A percentile compares a stretch with the other conserved stretches of the same genome.
Evolutionary conservation across 1,139 yeast species (phyloP).

Genomic region (Blastobotrys persicus): DNA sequence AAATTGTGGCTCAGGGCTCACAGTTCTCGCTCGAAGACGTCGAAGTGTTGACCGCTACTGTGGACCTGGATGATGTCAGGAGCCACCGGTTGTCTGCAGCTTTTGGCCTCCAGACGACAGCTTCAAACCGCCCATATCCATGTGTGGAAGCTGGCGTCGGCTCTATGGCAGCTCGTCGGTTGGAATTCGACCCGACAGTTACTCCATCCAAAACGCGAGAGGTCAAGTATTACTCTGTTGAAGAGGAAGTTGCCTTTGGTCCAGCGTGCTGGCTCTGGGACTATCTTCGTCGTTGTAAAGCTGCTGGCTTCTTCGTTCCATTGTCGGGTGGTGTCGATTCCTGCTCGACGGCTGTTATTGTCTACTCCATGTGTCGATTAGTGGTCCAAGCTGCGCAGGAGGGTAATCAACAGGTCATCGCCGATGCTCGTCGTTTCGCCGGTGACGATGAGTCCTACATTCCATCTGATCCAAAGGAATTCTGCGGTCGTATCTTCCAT

Average conservation of each 20-base stretch:
- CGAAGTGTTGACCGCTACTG: conserved; percentile 90
- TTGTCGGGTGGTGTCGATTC: conserved; percentile 97
- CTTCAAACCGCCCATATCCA: conserved; percentile 50
- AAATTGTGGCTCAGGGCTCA: conserved; percentile 86
- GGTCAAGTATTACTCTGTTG: conserved; percentile 71
- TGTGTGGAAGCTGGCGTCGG: conserved; percentile 43
- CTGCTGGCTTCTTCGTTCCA: conserved; percentile 90
- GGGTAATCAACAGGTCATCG: conserved; percentile 70
- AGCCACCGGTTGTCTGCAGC: conserved; percentile 70
- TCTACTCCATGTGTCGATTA: conserved; percentile 87
- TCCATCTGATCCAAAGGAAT: conserved; percentile 71
- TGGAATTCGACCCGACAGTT: conserved; percentile 60
- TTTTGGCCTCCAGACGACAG: conserved; percentile 67
- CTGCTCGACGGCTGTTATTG: conserved; percentile 95
- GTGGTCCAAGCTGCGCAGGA: conserved; percentile 65
- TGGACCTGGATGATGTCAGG: conserved; percentile 88
- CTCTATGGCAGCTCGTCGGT: conserved; percentile 19
- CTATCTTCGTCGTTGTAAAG: conserved; percentile 81
- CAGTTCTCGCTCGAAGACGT: conserved; percentile 89
- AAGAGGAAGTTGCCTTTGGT: conserved; percentile 94
- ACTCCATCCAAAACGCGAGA: conserved; percentile 54
- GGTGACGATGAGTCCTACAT: conserved; percentile 52
- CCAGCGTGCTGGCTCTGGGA: conserved; percentile 99
- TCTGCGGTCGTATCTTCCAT: conserved; percentile 74
- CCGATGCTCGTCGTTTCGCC: conserved; percentile 67